Conservation (phyloP, 2,329 filamentous ascomycete species). For the Diplodia corticola region DNA sequence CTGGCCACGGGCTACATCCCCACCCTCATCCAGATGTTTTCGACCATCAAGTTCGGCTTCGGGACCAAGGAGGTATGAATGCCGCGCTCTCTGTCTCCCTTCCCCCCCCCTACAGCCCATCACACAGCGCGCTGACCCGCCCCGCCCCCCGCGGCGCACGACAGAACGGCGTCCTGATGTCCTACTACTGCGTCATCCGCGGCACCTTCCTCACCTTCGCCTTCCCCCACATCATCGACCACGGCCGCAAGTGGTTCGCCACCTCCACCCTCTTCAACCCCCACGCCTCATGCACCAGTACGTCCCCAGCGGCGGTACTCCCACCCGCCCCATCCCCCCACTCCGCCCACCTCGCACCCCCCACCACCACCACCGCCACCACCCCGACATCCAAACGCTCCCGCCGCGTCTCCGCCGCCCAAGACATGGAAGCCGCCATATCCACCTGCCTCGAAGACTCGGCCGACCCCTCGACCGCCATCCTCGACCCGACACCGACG, state of each 20-base stretch:
- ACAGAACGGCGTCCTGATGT: constrained; percentile 48
- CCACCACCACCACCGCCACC: constrained; percentile 21
- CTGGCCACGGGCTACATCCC: constrained; percentile 69
- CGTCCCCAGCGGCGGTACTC: no score
- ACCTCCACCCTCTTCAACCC: constrained; percentile 46
- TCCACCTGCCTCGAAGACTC: constrained; percentile 53
- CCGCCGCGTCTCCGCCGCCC: constrained; percentile 31
- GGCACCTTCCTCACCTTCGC: constrained; percentile 47
- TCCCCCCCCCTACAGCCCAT: neutral
- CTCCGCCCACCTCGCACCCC: constrained; percentile 21
- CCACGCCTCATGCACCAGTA: no score
- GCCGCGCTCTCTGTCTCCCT: neutral
- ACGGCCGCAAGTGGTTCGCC: constrained; percentile 45
- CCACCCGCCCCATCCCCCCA: constrained; percentile 23
- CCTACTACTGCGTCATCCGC: constrained; percentile 47
- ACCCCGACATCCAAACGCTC: constrained; percentile 23
- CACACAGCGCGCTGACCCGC: neutral
- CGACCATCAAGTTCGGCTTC: constrained; percentile 48
- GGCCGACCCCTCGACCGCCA: constrained; percentile 45
- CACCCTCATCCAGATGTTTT: constrained; percentile 55
- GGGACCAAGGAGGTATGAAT: constrained; percentile 37
- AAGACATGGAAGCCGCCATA: constrained; percentile 40
- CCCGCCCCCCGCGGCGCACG: no score
- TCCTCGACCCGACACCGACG: constrained; percentile 24
- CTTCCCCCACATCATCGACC: constrained; percentile 48